Evolutionary conservation across 148 eudicot genomes (phyloP), one percentile per base, ranked within the genome.

Genomic region (Hydrangea macrophylla): DNA sequence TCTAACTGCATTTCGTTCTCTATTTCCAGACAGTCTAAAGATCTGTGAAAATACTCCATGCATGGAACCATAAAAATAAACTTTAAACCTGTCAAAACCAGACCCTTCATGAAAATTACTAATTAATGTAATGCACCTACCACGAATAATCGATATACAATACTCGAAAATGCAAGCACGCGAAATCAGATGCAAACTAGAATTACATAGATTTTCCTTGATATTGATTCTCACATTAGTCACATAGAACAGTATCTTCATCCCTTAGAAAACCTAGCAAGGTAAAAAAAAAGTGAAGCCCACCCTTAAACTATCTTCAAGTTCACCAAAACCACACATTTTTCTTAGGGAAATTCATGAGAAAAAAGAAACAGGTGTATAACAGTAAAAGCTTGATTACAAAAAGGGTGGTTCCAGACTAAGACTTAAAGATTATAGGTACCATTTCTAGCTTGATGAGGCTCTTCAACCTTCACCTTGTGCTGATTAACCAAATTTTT

Each of bases 381-480:
- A 27, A 25, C 61, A 31, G 27, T 30, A 32, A 36, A 62, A 35
- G 23, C 33, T 32, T 17, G 13, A 64, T 35, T n/a, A 3, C 54
- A 42, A n/a, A 25, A 62, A 70, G 22, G 18, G 12, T n/a, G 10
- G 7, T 18, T 7, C 7, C 7, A 59, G 4, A 0, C n/a, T 27
- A n/a, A 20, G 55, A 32, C 23, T 20, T 56, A 55, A 3, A 60
- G 23, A 40, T 55, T 51, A 68, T 48, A 28, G 3, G 20, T 30
- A 58, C 13, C 68, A 58, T 20, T 48, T 55, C 22, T 30, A 55
- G 60, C 8, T 22, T 40, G 71, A 65, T 18, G 60, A 70, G 78
- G 26, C 64, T 69, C 64, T 55, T 70, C 73, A 65, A 78, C 53
- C 28, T 70, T 24, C 9, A 58, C 50, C 57, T 45, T 30, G 5